phyloP scores from a whole-genome alignment of 176 grass and related monocot genomes.

The Stipa capillata region DNA sequence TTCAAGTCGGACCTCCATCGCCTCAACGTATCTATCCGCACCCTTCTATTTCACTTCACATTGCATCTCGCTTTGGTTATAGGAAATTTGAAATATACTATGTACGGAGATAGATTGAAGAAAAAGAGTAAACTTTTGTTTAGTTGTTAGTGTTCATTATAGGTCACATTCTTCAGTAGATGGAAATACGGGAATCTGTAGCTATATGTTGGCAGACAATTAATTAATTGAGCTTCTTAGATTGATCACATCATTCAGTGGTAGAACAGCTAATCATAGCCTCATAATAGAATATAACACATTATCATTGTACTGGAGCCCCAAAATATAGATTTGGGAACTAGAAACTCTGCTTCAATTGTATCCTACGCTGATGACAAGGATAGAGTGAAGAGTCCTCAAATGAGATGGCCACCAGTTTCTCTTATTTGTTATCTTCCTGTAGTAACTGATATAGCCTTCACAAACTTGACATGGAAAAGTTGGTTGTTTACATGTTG shows the following conservation, averaged over 20 bases:
- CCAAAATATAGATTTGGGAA: not conserved
- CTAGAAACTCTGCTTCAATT: not conserved
- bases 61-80: not conserved
- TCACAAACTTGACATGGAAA: conserved; percentile 6
- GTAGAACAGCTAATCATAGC: not conserved
- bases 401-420: not conserved
- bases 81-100: no score
- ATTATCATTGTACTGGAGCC: not conserved
- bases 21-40: conserved; percentile 53
- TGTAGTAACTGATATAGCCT: not conserved
- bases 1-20: conserved; percentile 97
- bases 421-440: not conserved
- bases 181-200: not conserved
- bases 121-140: not conserved
- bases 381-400: not conserved
- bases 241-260: not conserved
- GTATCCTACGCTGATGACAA: not conserved
- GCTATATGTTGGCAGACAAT: not conserved
- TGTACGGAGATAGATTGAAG: not conserved
- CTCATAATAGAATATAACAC: not conserved
- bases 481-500: not conserved
- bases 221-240: not conserved
- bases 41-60: not conserved
- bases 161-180: not conserved
- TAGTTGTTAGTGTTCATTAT: not conserved